These are phyloP conservation scores for Phragmites australis DNA, from an alignment of 176 grass and related monocot species.

Conservation along the genomic window DNA sequence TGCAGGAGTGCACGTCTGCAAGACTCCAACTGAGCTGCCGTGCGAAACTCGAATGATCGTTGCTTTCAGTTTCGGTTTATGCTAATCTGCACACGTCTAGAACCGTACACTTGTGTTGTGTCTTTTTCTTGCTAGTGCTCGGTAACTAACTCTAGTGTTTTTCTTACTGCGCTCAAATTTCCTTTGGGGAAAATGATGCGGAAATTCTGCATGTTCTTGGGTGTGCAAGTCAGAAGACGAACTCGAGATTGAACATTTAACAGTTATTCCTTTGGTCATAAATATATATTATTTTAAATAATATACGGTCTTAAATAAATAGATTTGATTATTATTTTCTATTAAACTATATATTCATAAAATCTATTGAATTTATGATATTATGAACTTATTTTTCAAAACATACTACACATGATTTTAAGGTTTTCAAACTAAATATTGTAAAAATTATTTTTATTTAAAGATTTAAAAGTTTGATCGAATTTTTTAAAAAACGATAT, in stretches of 20 bases:
- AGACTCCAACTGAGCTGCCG: constrained; percentile 22
- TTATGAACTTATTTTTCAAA: no score
- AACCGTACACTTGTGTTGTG: not conserved
- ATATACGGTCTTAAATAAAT: no score
- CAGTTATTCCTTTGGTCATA: no score
- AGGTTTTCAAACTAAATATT: no score
- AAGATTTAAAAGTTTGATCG: no score
- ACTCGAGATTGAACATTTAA: not conserved
- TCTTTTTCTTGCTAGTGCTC: not conserved
- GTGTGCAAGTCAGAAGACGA: not conserved
- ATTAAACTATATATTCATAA: no score
- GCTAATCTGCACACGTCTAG: not conserved
- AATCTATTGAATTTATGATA: no score
- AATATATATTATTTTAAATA: no score
- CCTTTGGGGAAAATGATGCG: not conserved
- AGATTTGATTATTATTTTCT: no score
- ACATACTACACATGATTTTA: no score
- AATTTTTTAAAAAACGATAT: no score
- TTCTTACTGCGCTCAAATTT: not conserved
- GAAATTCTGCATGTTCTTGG: not conserved
- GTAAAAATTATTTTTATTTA: no score
- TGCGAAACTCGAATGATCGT: constrained; percentile 12
- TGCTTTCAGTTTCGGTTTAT: constrained; percentile 20
- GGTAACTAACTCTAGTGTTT: not conserved
- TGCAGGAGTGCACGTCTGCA: constrained; percentile 9